phyloP scores from a whole-genome alignment of 2,329 filamentous ascomycete species.

The Scedosporium minutisporum region DNA sequence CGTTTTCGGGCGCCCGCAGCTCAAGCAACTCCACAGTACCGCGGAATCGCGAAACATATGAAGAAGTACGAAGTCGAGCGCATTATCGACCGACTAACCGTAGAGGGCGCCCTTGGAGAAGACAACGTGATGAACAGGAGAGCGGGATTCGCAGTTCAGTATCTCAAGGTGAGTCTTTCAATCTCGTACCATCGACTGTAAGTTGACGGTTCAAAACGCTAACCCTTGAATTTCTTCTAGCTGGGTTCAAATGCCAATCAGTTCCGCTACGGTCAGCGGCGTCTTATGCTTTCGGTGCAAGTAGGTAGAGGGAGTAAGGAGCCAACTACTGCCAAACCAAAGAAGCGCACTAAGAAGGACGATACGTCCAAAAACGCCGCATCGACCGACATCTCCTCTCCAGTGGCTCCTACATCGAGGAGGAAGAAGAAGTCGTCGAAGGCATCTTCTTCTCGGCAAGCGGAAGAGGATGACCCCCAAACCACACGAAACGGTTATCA shows the following conservation, averaged over 20 bases:
- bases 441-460: background rate
- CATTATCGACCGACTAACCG: conserved; percentile 67
- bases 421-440: conserved; percentile 10
- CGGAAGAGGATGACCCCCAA: background rate
- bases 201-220: background rate
- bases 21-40: conserved; percentile 22
- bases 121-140: conserved; percentile 53
- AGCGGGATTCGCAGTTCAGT: conserved; percentile 62
- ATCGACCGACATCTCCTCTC: conserved; percentile 44
- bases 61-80: conserved; percentile 71
- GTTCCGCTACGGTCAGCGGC: conserved; percentile 35
- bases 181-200: background rate
- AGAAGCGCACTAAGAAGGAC: conserved; percentile 17
- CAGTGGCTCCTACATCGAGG: conserved; percentile 21
- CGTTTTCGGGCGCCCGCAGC: background rate
- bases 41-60: conserved; percentile 59
- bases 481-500: conserved; percentile 15
- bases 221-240: conserved; percentile 12
- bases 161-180: conserved; percentile 45
- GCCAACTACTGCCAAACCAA: conserved; percentile 21
- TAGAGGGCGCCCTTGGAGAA: conserved; percentile 65
- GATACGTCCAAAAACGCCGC: conserved; percentile 21
- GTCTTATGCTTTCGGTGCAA: conserved; percentile 34
- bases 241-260: conserved; percentile 29
- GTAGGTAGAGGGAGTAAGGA: conserved; percentile 22